A percentile compares a stretch with the other conserved stretches of the same genome.
phyloP scores from a whole-genome alignment of 2,329 filamentous ascomycete genomes.

The Phoma sp. region DNA sequence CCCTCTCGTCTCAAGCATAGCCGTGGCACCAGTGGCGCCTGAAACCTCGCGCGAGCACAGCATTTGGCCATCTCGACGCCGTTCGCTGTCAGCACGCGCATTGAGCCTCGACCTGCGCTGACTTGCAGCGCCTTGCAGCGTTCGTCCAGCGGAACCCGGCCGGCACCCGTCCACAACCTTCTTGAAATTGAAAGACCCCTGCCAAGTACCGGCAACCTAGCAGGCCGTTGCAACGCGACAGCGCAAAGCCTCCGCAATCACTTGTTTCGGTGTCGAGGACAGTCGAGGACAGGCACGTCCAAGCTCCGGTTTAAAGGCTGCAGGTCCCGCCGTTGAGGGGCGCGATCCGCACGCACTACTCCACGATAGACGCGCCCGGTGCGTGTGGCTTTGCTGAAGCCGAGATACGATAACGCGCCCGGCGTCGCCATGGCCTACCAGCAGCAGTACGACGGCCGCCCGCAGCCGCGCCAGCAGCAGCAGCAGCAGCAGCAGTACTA shows the following conservation, averaged over 20 bases:
- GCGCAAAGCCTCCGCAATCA: conserved; percentile 13
- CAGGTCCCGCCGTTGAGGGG: conserved; percentile 29
- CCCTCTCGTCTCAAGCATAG: conserved; percentile 29
- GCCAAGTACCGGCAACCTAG: too few relatives aligned
- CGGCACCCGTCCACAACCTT: conserved; percentile 15
- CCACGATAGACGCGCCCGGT: conserved; percentile 28
- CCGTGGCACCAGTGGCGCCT: conserved; percentile 35
- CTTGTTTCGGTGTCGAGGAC: conserved; percentile 12
- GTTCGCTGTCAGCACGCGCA: conserved; percentile 19
- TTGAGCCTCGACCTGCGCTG: conserved; percentile 12
- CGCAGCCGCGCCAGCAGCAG: conserved; percentile 44
- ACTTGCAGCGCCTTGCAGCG: too few relatives aligned
- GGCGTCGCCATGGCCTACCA: conserved; percentile 50
- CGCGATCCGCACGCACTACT: conserved; percentile 27
- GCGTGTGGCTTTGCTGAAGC: conserved; percentile 20
- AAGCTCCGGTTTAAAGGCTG: conserved; percentile 25
- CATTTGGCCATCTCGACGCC: conserved; percentile 18
- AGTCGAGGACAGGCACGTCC: conserved; percentile 17
- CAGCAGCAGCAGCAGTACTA: conserved; percentile 34
- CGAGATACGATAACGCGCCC: conserved; percentile 24
- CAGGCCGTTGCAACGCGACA: conserved; percentile 12
- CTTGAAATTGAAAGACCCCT: too few relatives aligned
- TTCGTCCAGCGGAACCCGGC: conserved; percentile 10
- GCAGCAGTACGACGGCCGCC: conserved; percentile 46
- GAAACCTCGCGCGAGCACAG: conserved; percentile 23